These are phyloP conservation scores for Amanita muscaria DNA, from an alignment of 768 basidiomycete species.

Conservation along the genomic window DNA sequence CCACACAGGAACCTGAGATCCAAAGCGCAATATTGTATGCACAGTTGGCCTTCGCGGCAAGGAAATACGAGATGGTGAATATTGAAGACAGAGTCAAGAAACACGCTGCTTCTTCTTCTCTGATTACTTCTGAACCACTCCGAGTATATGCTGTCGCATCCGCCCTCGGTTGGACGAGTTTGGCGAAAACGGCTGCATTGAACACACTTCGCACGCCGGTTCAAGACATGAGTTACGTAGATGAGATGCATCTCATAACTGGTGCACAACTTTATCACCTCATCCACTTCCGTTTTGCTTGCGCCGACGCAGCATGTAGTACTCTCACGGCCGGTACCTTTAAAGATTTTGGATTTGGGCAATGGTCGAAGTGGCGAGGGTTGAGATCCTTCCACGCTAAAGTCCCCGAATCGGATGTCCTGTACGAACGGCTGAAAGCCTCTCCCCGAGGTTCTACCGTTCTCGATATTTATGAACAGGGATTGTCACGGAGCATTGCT, in stretches of 20 bases:
- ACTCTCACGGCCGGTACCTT: background rate
- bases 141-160: constrained; percentile 1
- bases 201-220: background rate
- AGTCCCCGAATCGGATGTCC: too few species aligned
- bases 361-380: too few species aligned
- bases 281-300: constrained; percentile 2
- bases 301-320: constrained; percentile 1
- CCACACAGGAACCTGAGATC: background rate
- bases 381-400: too few species aligned
- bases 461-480: too few species aligned
- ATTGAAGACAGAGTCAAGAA: constrained; percentile 1
- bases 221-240: background rate
- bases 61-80: constrained; percentile 3
- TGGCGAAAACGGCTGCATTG: background rate
- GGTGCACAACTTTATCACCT: constrained; percentile 1
- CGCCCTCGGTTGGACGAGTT: background rate
- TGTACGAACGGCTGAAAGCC: too few species aligned
- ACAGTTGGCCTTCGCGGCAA: background rate
- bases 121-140: constrained; percentile 3
- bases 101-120: background rate
- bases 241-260: constrained; percentile 1
- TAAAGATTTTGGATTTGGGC: too few species aligned
- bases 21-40: background rate
- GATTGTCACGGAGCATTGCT: too few species aligned
- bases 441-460: too few species aligned